phyloP scores from a whole-genome alignment of 441 rosid genomes.

The Arabidopsis lyrata region DNA sequence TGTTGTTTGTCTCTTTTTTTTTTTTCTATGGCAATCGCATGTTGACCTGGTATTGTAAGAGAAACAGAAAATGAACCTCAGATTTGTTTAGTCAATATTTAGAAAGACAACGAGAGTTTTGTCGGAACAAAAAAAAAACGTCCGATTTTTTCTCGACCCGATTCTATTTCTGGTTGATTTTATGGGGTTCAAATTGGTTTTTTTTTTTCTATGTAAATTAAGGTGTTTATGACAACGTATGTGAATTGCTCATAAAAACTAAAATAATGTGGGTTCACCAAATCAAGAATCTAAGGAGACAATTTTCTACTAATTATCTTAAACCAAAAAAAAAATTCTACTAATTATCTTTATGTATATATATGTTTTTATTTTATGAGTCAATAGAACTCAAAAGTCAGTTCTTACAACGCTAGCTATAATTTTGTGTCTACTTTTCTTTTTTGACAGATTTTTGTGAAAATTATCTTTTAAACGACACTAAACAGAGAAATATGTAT shows the following conservation, averaged over 20 bases:
- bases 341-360: background rate
- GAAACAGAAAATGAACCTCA: constrained; percentile 39
- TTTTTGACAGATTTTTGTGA: too few relatives aligned
- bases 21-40: constrained; percentile 18
- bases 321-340: too few relatives aligned
- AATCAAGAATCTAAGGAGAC: background rate
- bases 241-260: constrained; percentile 1
- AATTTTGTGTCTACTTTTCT: too few relatives aligned
- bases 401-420: background rate
- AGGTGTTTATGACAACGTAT: constrained; percentile 20
- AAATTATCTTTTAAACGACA: too few relatives aligned
- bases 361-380: background rate
- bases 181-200: constrained; percentile 21
- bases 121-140: constrained; percentile 20
- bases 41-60: constrained; percentile 34
- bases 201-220: background rate
- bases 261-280: background rate
- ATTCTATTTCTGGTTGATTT: constrained; percentile 39
- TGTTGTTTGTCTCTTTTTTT: constrained; percentile 8
- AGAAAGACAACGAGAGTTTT: constrained; percentile 41
- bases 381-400: background rate
- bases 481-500: too few relatives aligned
- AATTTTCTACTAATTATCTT: background rate
- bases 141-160: constrained; percentile 31
- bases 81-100: constrained; percentile 39